Evolutionary conservation across 2,329 filamentous ascomycete genomes (phyloP), one percentile per base, ranked within the genome.

Genomic region (Fusarium chlamydosporum): DNA sequence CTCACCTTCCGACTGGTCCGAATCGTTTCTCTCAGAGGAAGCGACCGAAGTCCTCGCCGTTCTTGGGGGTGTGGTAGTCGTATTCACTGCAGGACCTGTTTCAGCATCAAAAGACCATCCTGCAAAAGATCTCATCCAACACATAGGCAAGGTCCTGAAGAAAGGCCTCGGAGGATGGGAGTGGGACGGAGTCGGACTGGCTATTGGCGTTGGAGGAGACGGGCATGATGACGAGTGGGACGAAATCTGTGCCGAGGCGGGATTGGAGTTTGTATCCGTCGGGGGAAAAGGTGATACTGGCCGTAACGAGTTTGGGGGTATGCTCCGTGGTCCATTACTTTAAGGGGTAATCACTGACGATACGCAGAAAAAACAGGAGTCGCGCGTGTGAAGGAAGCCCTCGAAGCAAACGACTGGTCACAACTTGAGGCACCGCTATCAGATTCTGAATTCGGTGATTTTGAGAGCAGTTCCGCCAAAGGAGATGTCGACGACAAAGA

Each of bases 331-430:
- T 11, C 18, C 35, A 43, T 47, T 7, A 23, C 10, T 43, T 40
- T 10, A 29, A 31, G 40, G 37, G 27, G 26, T 27, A 23, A 20
- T 31, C 5, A 18, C 74, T 79, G 31, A 78, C 58, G 40, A 29
- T 4, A 15, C 2, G 11, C 61, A 88, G 89, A 91, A 76, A 85
- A 85, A 61, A 84, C 82, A 33, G 89, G 89, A 16, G 82, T 91
- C 37, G 80, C 85, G 1, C 82, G 89, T 11, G 82, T 88, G 4
- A 80, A 82, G 10, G 88, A 91, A 73, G 89, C 89, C 0, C 77
- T 92, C 15, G 84, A 91, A 72, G 82, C 88, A 16, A 91, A 91
- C 73, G 89, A 91, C 76, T 92, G 89, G 89, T 82, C 80, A 3
- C 77, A 79, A 53, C 67, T 68, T 12, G 71, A 69, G 10, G 69